Evolutionary conservation across 306 rosid species (phyloP), one percentile per base, ranked within the genome.

Genomic region (Vicia sativa): DNA sequence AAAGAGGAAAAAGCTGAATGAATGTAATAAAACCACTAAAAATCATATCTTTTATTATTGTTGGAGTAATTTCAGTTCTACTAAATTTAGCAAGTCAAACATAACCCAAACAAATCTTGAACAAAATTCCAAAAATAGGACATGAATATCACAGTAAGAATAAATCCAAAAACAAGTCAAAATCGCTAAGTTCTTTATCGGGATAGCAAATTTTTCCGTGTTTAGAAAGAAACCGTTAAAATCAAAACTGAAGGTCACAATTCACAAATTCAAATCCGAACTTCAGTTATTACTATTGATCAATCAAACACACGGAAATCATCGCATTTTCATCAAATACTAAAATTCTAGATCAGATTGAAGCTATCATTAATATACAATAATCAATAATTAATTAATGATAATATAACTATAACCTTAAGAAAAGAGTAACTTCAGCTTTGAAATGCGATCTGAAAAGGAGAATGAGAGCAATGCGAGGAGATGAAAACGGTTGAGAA

Each of bases 1-100:
- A 60, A 55, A 54, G 7, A 59, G 7, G 6, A 15, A 19, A 46
- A 48, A 15, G 19, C 37, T 56, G 37, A 67, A 57, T 39, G 78
- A 74, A 77, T 71, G 74, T 58, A 77, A 67, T 59, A 67, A 53
- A 57, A 70, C 65, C 68, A 69, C 74, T 56, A 70, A 67, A 66
- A 63, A 64, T 31, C 26, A 19, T 35, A 45, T 25, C n/a, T 14
- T 26, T 15, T 13, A 38, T 38, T 15, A 3, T 16, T 12, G 14
- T 55, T 28, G 44, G 49, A 37, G 39, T 34, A 15, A 25, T 43
- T 72, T 41, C 50, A 26, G 44, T 65, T 77, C 29, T 9, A 71
- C 77, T 72, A 65, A 58, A 72, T 74, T 72, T 79, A 74, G 74
- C 44, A 56, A 62, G 61, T 21, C 62, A 66, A 62, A 46, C 72